These are phyloP conservation scores for Xanthoconium separans DNA, from an alignment of 1,284 basidiomycete species.

Conservation along the genomic window DNA sequence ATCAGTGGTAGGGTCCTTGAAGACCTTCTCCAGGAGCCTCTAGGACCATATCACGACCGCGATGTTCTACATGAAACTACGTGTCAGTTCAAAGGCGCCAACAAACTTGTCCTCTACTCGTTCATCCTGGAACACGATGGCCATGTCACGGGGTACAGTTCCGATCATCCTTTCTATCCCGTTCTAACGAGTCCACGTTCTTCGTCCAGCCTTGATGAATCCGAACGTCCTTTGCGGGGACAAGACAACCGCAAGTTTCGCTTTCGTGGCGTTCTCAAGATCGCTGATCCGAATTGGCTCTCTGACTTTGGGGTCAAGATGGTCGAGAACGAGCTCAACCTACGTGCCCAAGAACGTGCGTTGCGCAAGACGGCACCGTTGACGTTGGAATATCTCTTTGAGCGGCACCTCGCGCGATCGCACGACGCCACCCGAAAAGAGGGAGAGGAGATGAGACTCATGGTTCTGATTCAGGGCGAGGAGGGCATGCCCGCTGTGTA, in stretches of 20 bases:
- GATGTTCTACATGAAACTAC: conserved; percentile 20
- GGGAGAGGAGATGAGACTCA: conserved; percentile 32
- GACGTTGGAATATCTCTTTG: conserved; percentile 39
- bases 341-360: conserved; percentile 32
- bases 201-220: conserved; percentile 28
- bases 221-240: conserved; percentile 20
- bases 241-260: conserved; percentile 28
- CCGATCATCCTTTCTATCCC: neutral
- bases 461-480: conserved; percentile 40
- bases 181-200: conserved; percentile 1
- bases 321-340: conserved; percentile 43
- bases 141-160: conserved; percentile 24
- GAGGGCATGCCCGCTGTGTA: conserved; percentile 44
- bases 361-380: conserved; percentile 24
- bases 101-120: conserved; percentile 27
- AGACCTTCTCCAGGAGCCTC: conserved; percentile 25
- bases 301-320: conserved; percentile 39
- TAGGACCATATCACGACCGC: conserved; percentile 33
- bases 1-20: conserved; percentile 17
- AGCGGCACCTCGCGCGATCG: conserved; percentile 20
- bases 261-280: conserved; percentile 48
- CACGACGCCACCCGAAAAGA: conserved; percentile 19
- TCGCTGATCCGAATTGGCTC: conserved; percentile 45
- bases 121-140: conserved; percentile 30
- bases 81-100: conserved; percentile 16